Evolutionary conservation across 2,329 filamentous ascomycete species (phyloP).

Genomic region (Alternaria postmessia): DNA sequence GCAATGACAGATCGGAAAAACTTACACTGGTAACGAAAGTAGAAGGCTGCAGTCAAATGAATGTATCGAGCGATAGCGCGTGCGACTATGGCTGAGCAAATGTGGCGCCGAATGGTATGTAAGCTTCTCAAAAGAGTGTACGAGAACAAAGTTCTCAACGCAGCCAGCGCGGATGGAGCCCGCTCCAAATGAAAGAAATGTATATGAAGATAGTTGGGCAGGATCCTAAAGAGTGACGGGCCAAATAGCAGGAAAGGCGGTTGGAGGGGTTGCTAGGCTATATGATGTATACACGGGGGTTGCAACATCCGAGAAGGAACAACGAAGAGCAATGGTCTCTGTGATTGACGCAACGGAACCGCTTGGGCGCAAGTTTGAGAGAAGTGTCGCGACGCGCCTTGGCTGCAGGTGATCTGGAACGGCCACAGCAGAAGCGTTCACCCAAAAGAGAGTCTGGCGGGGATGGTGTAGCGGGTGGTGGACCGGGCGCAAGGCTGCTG

Average conservation of each 20-base stretch:
- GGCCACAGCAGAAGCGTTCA: conserved; percentile 50
- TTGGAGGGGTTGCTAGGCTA: conserved; percentile 45
- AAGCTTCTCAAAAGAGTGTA: conserved; percentile 49
- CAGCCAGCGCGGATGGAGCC: conserved; percentile 52
- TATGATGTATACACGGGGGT: conserved; percentile 46
- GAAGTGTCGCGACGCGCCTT: conserved; percentile 51
- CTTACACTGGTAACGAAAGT: conserved; percentile 40
- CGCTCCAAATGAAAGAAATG: conserved; percentile 47
- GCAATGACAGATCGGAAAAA: conserved; percentile 26
- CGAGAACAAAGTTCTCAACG: conserved; percentile 47
- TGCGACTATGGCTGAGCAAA: conserved; percentile 40
- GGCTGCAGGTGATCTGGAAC: conserved; percentile 54
- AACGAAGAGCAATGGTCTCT: conserved; percentile 43
- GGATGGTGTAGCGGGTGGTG: conserved; percentile 42
- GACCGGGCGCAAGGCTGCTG: conserved; percentile 46
- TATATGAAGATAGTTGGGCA: conserved; percentile 42
- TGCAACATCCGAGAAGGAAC: conserved; percentile 41
- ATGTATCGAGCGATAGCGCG: conserved; percentile 49
- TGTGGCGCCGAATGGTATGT: conserved; percentile 34
- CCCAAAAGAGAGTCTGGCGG: conserved; percentile 46
- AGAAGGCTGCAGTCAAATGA: conserved; percentile 42
- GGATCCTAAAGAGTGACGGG: conserved; percentile 51
- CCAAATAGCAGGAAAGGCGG: conserved; percentile 47
- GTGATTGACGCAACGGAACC: conserved; percentile 49
- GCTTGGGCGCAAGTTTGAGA: conserved; percentile 49